Evolutionary conservation across 768 basidiomycete species (phyloP), one percentile per base, ranked within the genome.

Genomic region (Boletus pseudopeckii): DNA sequence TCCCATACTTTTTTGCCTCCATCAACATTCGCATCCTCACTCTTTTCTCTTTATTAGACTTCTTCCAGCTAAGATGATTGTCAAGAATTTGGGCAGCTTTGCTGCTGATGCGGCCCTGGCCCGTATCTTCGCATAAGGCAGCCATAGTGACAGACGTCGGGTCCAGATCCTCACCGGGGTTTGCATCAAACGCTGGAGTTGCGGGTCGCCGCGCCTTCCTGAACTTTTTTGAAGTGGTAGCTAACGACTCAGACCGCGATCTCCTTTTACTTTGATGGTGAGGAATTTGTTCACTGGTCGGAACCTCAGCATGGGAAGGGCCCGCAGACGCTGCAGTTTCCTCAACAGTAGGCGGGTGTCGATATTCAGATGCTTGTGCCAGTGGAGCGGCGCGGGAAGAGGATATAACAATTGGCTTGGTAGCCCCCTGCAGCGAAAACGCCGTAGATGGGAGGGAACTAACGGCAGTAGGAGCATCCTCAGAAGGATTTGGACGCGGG

Each of bases 81-180:
- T 70, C 79, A 56, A 84, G 74, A 48, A 92, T 84, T 61, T 88
- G 84, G 9, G 77, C 75, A 1, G 87, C 89, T 67, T 87, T 91
- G 61, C 81, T 85, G 63, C 88, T 90, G 45, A 92, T 76, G 38
- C 90, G 81, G 7, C 91, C 91, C 58, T 84, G 82, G 10, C 90
- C 90, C 0, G 79, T 86, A 62, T 93, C 91, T 32, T 75, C 79
- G 66, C 91, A 92, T 5, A 92, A 75, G 0, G 82, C 69, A 15
- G 88, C 87, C 90, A 92, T 92, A 6, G 89, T 91, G n/a, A 88
- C 74, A 8, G 80, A 74, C 0, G 89, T 91, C n/a, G 90, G 90
- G 59, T 92, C 90, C 44, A 92, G 71, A 33, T 87, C 84, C 63
- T 88, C 88, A 20, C 88, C 88, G 5, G 86, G 84, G 64, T 82